Conservation (phyloP, 495 filamentous ascomycete genomes). For the Ramalina peruviana region DNA sequence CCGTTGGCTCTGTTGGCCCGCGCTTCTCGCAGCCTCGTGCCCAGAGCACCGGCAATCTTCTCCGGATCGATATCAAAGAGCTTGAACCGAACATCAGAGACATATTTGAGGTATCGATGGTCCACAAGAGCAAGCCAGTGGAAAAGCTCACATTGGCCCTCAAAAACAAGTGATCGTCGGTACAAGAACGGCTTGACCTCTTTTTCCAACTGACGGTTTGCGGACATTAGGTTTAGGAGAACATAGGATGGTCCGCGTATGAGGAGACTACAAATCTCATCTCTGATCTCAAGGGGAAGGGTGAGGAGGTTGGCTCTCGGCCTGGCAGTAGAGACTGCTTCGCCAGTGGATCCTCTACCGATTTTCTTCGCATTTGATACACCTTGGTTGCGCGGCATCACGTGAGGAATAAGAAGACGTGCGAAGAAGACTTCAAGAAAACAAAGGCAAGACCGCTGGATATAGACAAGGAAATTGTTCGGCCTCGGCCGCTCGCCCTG, state of each 20-base stretch:
- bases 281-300: conserved; percentile 14
- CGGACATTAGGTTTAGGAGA: conserved; percentile 5
- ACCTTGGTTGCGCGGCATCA: not conserved
- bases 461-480: too few species aligned
- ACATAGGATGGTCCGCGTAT: conserved; percentile 3
- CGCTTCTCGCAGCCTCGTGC: conserved; percentile 10
- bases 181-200: conserved; percentile 17
- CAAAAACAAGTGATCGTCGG: conserved; percentile 11
- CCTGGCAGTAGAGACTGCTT: too few species aligned
- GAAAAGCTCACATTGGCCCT: conserved; percentile 14
- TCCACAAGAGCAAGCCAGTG: conserved; percentile 14
- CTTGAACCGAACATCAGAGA: conserved; percentile 10
- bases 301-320: conserved; percentile 2
- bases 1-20: conserved; percentile 4
- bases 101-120: conserved; percentile 7
- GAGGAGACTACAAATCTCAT: conserved; percentile 11
- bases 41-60: conserved; percentile 14
- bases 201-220: conserved; percentile 11
- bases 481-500: too few species aligned
- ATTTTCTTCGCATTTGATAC: not conserved
- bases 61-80: conserved; percentile 15
- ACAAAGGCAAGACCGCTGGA: not conserved
- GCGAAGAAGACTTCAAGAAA: not conserved
- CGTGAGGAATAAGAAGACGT: not conserved
- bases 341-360: not conserved